phyloP scores from a whole-genome alignment of 176 grass and related monocot species.

The Alloteropsis semialata region DNA sequence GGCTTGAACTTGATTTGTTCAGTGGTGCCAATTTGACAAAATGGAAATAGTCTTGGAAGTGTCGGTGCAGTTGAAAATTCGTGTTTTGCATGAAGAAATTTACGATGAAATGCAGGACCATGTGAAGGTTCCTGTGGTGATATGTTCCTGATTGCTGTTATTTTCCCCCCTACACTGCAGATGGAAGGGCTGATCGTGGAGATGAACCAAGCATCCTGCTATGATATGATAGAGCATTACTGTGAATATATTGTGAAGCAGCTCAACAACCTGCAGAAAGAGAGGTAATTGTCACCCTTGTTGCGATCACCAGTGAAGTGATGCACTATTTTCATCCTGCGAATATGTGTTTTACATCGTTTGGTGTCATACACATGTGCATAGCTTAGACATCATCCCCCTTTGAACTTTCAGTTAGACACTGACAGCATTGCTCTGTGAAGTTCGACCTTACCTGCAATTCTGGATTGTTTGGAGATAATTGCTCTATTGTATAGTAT shows the following conservation, averaged over 20 bases:
- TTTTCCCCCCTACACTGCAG: slow-evolving; percentile 29
- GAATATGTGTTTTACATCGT: not conserved
- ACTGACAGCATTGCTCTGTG: not conserved
- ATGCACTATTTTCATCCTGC: not conserved
- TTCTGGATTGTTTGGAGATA: not conserved
- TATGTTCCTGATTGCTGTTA: slow-evolving; percentile 1
- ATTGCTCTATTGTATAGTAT: not conserved
- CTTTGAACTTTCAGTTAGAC: not conserved
- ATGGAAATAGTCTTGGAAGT: not conserved
- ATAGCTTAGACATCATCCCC: not conserved
- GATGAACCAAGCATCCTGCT: slow-evolving; percentile 76
- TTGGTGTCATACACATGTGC: not conserved
- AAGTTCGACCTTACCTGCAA: not conserved
- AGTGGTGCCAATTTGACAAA: not conserved
- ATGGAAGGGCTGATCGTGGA: slow-evolving; percentile 68
- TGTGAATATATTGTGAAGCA: slow-evolving; percentile 67
- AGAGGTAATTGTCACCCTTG: slow-evolving; percentile 48
- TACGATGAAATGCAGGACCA: slow-evolving; percentile 17
- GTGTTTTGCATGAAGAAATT: not conserved
- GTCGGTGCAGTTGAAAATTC: not conserved
- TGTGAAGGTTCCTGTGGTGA: not conserved
- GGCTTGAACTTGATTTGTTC: not conserved
- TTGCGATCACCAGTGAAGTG: not conserved
- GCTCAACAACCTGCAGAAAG: slow-evolving; percentile 72
- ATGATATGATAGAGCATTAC: slow-evolving; percentile 81